Percentiles rank a stretch among this genome's conserved stretches.
Evolutionary conservation across 2,329 filamentous ascomycete species (phyloP).

Genomic region (Trichoderma atrobrunneum): DNA sequence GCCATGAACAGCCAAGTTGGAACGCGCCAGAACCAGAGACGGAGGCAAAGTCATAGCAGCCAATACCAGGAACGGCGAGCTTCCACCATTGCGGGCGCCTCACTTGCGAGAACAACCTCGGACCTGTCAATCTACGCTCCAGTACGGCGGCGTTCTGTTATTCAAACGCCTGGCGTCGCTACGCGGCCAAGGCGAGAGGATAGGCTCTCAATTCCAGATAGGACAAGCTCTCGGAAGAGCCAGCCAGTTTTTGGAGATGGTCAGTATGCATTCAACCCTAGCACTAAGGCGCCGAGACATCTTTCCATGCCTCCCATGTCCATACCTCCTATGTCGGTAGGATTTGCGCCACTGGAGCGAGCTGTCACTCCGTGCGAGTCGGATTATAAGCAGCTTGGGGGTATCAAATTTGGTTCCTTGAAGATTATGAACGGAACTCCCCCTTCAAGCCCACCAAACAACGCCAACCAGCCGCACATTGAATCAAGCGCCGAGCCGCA

Average conservation of each 20-base stretch:
- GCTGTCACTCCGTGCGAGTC: constrained; percentile 46
- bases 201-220: constrained; percentile 23
- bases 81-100: constrained; percentile 15
- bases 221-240: constrained; percentile 39
- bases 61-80: neutral
- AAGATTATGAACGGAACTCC: constrained; percentile 62
- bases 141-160: constrained; percentile 46
- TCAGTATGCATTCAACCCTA: neutral
- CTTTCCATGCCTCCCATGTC: constrained; percentile 34
- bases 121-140: constrained; percentile 49
- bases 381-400: constrained; percentile 59
- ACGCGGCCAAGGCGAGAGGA: constrained; percentile 37
- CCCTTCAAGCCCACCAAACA: constrained; percentile 34
- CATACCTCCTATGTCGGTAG: constrained; percentile 28
- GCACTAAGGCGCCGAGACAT: constrained; percentile 25
- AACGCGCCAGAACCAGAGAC: neutral
- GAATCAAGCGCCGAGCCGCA: neutral
- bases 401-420: constrained; percentile 60
- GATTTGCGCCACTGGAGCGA: constrained; percentile 25
- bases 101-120: constrained; percentile 33
- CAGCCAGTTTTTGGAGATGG: constrained; percentile 28
- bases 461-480: neutral
- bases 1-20: constrained; percentile 9
- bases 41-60: neutral
- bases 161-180: constrained; percentile 50